These are phyloP conservation scores for Helotiales sp. DNA, from an alignment of 2,329 filamentous ascomycete genomes.

Conservation along the genomic window DNA sequence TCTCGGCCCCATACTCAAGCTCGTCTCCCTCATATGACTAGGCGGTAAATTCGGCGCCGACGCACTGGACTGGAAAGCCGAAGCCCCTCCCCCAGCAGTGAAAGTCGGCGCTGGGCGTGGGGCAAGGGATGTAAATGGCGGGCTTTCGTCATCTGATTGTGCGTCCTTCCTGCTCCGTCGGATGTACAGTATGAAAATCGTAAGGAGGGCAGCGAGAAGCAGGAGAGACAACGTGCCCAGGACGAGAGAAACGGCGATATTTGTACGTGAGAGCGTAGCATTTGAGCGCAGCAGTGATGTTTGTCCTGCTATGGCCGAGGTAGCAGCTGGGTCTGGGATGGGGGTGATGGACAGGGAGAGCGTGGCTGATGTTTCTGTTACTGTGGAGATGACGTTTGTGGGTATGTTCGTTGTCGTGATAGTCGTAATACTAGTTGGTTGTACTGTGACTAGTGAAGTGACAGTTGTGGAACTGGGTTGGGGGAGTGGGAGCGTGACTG, in stretches of 20 bases:
- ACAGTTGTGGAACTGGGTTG: constrained; percentile 6
- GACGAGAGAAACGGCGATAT: constrained; percentile 18
- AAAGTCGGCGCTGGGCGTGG: constrained; percentile 15
- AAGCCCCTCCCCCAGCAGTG: not conserved
- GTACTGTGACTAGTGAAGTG: not conserved
- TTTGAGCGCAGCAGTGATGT: constrained; percentile 17
- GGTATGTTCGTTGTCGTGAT: constrained; percentile 10
- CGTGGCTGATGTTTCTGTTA: constrained; percentile 8
- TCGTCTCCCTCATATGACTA: constrained; percentile 16
- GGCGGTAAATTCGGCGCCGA: not conserved
- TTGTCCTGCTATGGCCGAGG: constrained; percentile 8
- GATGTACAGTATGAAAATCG: constrained; percentile 17
- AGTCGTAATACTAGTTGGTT: not conserved
- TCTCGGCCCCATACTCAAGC: constrained; percentile 18
- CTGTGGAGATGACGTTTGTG: constrained; percentile 7
- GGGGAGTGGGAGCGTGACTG: not conserved
- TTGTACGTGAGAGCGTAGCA: constrained; percentile 12
- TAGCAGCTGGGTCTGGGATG: constrained; percentile 12
- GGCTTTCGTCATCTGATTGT: constrained; percentile 5
- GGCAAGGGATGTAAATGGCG: constrained; percentile 20
- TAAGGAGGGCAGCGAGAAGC: constrained; percentile 7
- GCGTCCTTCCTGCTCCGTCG: constrained; percentile 6
- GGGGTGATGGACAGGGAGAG: constrained; percentile 14
- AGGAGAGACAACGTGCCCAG: constrained; percentile 14
- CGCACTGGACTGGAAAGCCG: not conserved